phyloP scores from a whole-genome alignment of 1,284 basidiomycete species.

The Cronartium quercuum region DNA sequence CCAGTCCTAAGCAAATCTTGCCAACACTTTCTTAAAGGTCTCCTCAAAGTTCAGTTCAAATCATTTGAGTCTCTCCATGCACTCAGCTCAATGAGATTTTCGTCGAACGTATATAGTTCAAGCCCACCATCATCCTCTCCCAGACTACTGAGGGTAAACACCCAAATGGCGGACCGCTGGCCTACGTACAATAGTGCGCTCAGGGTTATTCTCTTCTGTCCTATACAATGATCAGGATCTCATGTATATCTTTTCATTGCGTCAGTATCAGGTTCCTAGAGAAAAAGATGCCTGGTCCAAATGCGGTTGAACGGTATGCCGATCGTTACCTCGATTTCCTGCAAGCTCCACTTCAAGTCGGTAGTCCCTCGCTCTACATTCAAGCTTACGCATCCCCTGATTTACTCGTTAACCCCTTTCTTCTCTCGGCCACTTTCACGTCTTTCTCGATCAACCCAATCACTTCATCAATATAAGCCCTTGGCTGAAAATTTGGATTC shows the following conservation, averaged over 20 bases:
- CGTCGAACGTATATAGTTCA: constrained; percentile 57
- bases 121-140: constrained; percentile 72
- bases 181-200: constrained; percentile 73
- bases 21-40: constrained; percentile 77
- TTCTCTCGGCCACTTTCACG: not conserved
- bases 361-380: constrained; percentile 10
- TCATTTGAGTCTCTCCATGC: not conserved
- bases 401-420: not conserved
- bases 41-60: constrained; percentile 65
- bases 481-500: constrained; percentile 95
- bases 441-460: constrained; percentile 20
- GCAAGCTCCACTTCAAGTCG: constrained; percentile 83
- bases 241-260: constrained; percentile 60
- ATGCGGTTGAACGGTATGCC: constrained; percentile 79
- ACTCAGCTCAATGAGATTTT: constrained; percentile 35
- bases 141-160: constrained; percentile 63
- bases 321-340: constrained; percentile 90
- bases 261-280: constrained; percentile 44
- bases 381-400: not conserved
- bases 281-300: constrained; percentile 53
- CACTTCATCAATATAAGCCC: constrained; percentile 56
- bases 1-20: constrained; percentile 89
- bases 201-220: not conserved
- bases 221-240: constrained; percentile 55
- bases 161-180: constrained; percentile 69